Evolutionary conservation across 2,329 filamentous ascomycete species (phyloP).

Genomic region (Canariomyces notabilis): DNA sequence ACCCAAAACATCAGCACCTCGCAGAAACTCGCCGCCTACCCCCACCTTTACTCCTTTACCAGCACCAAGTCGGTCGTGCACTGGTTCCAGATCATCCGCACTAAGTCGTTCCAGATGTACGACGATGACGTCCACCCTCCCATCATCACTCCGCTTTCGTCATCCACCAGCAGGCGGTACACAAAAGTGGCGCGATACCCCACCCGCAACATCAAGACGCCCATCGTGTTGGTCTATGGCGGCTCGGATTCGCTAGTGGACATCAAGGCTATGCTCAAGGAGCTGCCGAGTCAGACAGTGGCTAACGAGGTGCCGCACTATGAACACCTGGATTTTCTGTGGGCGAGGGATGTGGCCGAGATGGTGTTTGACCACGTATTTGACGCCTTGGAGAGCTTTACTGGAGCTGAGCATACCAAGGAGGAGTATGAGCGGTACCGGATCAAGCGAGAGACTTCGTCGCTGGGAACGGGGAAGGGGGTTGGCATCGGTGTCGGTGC

Average conservation of each 20-base stretch:
- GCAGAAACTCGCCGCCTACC: conserved; percentile 93
- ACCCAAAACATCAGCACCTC: conserved; percentile 75
- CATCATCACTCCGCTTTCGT: conserved; percentile 47
- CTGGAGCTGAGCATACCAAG: conserved; percentile 50
- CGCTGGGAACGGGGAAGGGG: conserved; percentile 32
- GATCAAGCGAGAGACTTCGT: conserved; percentile 40
- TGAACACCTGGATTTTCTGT: conserved; percentile 94
- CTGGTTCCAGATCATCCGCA: conserved; percentile 99
- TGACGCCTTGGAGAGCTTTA: conserved; percentile 73
- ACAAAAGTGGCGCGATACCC: conserved; percentile 96
- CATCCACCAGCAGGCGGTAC: conserved; percentile 67
- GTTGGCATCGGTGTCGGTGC: background rate
- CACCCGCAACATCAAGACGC: conserved; percentile 93
- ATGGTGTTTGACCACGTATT: conserved; percentile 91
- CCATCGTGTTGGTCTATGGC: conserved; percentile 88
- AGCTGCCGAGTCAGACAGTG: conserved; percentile 78
- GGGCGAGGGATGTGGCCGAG: conserved; percentile 78
- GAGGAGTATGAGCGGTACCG: conserved; percentile 58
- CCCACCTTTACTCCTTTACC: conserved; percentile 93
- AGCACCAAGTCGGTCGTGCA: conserved; percentile 96
- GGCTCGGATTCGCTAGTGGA: conserved; percentile 92
- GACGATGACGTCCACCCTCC: conserved; percentile 87
- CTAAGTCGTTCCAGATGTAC: conserved; percentile 95
- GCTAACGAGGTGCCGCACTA: conserved; percentile 87
- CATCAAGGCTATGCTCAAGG: conserved; percentile 85